Evolutionary conservation across 2,329 filamentous ascomycete species (phyloP).

Genomic region (Exserohilum turcica): DNA sequence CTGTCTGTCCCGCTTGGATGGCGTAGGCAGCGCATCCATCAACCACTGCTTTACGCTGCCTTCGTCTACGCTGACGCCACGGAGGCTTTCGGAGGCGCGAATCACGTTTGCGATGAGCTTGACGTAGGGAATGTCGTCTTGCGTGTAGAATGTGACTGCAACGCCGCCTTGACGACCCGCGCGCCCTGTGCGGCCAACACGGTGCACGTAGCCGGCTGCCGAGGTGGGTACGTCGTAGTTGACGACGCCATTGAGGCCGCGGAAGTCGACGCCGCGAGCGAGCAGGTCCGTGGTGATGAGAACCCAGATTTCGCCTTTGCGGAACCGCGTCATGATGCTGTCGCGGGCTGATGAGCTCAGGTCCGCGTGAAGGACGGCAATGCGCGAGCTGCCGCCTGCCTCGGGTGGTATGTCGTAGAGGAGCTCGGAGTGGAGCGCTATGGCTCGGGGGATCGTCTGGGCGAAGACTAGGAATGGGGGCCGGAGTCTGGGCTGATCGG

Average conservation of each 20-base stretch:
- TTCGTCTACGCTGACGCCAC: constrained; percentile 48
- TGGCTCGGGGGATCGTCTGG: constrained; percentile 89
- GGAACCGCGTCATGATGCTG: constrained; percentile 85
- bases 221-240: constrained; percentile 98
- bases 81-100: constrained; percentile 75
- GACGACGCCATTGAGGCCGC: constrained; percentile 91
- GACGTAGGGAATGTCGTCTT: constrained; percentile 88
- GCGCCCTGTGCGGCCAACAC: constrained; percentile 86
- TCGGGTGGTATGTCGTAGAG: constrained; percentile 91
- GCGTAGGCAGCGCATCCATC: constrained; percentile 80
- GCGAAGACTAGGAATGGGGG: constrained; percentile 96
- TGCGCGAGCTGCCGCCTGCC: constrained; percentile 80
- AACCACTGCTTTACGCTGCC: constrained; percentile 70
- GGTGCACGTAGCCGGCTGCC: constrained; percentile 88
- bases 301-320: constrained; percentile 92
- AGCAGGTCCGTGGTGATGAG: constrained; percentile 95
- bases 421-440: constrained; percentile 85
- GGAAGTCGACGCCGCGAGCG: constrained; percentile 90
- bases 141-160: constrained; percentile 92
- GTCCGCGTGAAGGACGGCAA: constrained; percentile 88
- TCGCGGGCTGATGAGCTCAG: constrained; percentile 77
- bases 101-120: constrained; percentile 95
- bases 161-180: constrained; percentile 87
- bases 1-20: constrained; percentile 83
- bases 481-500: constrained; percentile 61